A percentile compares a stretch with the other conserved stretches of the same genome.
phyloP scores from a whole-genome alignment of 305 asterid species.

The Fraxinus latifolia region DNA sequence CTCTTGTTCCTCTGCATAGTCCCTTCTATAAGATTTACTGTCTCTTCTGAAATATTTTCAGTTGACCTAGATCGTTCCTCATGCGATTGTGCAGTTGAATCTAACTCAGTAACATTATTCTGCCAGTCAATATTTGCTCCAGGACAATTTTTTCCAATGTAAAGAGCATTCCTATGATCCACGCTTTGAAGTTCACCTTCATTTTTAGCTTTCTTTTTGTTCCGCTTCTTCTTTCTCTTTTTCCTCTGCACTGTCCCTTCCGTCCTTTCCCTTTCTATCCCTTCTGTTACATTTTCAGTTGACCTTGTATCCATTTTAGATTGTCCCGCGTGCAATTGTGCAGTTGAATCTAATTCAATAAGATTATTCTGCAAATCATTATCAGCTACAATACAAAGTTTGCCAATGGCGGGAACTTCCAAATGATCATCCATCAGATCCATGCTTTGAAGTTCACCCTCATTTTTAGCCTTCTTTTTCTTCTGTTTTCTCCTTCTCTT shows the following conservation, averaged over 20 bases:
- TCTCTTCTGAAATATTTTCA: conserved; percentile 12
- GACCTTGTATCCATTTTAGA: conserved; percentile 23
- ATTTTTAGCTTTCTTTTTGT: conserved; percentile 19
- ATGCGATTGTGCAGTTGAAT: conserved; percentile 22
- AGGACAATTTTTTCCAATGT: neutral
- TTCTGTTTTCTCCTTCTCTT: conserved; percentile 20
- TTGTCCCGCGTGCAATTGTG: conserved; percentile 18
- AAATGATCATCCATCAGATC: conserved; percentile 31
- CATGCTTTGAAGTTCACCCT: conserved; percentile 20
- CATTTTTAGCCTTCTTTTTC: conserved; percentile 19
- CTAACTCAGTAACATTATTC: conserved; percentile 19
- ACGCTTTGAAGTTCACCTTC: conserved; percentile 24
- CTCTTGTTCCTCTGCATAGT: conserved; percentile 7
- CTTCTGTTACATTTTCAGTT: conserved; percentile 28
- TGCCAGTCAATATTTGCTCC: neutral
- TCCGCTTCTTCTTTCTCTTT: conserved; percentile 22
- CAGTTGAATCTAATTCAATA: conserved; percentile 17
- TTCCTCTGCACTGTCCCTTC: conserved; percentile 23
- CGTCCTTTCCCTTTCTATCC: neutral
- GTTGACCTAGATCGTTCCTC: conserved; percentile 24
- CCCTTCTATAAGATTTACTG: conserved; percentile 18
- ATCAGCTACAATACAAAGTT: conserved; percentile 5
- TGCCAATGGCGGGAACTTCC: conserved; percentile 17
- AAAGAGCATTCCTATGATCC: conserved; percentile 8
- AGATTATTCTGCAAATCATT: conserved; percentile 19